These are phyloP conservation scores for Termitomyces bulborhizus DNA, from an alignment of 768 basidiomycete species.

Conservation along the genomic window DNA sequence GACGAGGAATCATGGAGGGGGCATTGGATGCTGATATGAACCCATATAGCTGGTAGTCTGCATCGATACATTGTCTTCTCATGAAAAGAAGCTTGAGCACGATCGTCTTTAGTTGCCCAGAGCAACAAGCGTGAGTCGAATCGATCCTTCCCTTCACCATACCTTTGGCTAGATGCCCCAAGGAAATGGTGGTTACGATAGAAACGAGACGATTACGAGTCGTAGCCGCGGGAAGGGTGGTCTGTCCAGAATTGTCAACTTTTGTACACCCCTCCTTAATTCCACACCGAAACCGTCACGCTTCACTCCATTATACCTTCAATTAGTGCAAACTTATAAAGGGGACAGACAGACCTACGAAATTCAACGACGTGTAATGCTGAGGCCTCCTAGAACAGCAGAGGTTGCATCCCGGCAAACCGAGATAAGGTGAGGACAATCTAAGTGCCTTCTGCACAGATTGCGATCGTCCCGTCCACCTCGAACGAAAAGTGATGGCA, in stretches of 20 bases:
- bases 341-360: neutral
- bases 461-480: neutral
- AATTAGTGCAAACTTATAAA: neutral
- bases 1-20: neutral
- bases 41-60: neutral
- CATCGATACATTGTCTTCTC: neutral
- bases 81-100: neutral
- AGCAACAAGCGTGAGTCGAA: neutral
- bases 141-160: neutral
- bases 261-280: neutral
- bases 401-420: neutral
- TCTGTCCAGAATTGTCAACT: neutral
- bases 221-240: neutral
- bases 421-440: neutral
- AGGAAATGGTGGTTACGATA: neutral
- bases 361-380: neutral
- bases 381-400: neutral
- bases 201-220: neutral
- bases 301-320: neutral
- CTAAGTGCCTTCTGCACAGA: neutral
- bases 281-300: neutral
- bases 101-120: neutral
- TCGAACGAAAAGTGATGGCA: neutral
- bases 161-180: neutral
- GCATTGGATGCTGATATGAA: neutral